Evolutionary conservation across 2,329 filamentous ascomycete genomes (phyloP), one percentile per base, ranked within the genome.

Genomic region (Xylaria hypoxylon): DNA sequence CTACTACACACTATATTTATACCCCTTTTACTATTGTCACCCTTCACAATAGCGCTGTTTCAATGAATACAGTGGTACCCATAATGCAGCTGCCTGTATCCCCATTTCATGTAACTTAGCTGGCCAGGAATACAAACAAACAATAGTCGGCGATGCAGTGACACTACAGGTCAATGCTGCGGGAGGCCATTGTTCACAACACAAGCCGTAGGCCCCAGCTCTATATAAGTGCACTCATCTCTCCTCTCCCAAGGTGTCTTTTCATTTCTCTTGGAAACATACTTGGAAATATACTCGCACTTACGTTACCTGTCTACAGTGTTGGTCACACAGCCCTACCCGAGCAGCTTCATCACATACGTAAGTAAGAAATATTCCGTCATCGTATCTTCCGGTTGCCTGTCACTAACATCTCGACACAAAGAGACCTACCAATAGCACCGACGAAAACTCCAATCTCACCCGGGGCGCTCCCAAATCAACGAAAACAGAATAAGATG

Each of bases 401-500:
- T n/a, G 2, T 28, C 35, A 42, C 24, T 55, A 42, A 40, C 33
- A 3, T 5, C 15, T 2, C 15, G 5, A 40, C 5, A 2, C 8
- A 15, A 56, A 35, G 15, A 17, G 13, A 28, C 8, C 15, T 24
- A 31, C 17, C 8, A 44, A 6, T 15, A n/a, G 11, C 19, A 35
- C 6, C 5, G 17, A 1, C 26, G 2, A 4, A 5, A n/a, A 3
- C 11, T 5, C 15, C 38, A 35, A 57, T 3, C n/a, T 3, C 3
- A 33, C n/a, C 4, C 19, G 2, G 17, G 5, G 22, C 17, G 24
- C 0, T 6, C 15, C 2, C 19, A 56, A 28, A 44, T 4, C 42
- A 17, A 50, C 42, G 7, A 4, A 51, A 31, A 40, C n/a, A 44
- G 2, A 56, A 42, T 50, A 62, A 22, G 8, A 65, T 66, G 62